phyloP scores from a whole-genome alignment of 1,139 yeast species.

The Saccharomyces hybrid region DNA sequence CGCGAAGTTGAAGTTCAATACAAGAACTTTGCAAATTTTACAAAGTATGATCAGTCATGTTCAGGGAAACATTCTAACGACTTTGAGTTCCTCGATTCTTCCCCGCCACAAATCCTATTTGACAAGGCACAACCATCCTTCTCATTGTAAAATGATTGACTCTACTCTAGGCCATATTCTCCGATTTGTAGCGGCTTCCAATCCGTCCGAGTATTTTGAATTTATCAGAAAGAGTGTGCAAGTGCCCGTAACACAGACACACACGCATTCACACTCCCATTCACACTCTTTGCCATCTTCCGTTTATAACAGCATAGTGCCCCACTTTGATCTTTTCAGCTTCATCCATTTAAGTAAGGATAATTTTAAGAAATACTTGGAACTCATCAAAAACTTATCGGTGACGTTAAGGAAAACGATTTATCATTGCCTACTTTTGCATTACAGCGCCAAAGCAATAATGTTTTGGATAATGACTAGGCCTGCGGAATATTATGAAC shows the following conservation, averaged over 20 bases:
- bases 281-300: background rate
- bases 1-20: slow-evolving; percentile 20
- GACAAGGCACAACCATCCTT: slow-evolving; percentile 10
- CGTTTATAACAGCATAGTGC: slow-evolving; percentile 8
- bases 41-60: slow-evolving; percentile 19
- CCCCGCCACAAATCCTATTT: slow-evolving; percentile 18
- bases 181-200: slow-evolving; percentile 27
- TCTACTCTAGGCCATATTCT: slow-evolving; percentile 21
- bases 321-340: slow-evolving; percentile 25
- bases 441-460: slow-evolving; percentile 24
- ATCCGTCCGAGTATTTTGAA: slow-evolving; percentile 23
- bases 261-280: background rate
- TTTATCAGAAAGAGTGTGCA: slow-evolving; percentile 17
- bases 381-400: slow-evolving; percentile 17
- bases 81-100: slow-evolving; percentile 10
- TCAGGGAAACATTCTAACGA: slow-evolving; percentile 9
- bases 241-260: slow-evolving; percentile 13
- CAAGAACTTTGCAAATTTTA: slow-evolving; percentile 17
- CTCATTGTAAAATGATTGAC: slow-evolving; percentile 18
- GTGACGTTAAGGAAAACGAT: slow-evolving; percentile 18
- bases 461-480: slow-evolving; percentile 29
- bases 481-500: slow-evolving; percentile 20
- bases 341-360: slow-evolving; percentile 20
- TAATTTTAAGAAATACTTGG: slow-evolving; percentile 19
- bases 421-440: slow-evolving; percentile 22